Evolutionary conservation across 1,284 basidiomycete genomes (phyloP).

Genomic region (Ustilago lituana): DNA sequence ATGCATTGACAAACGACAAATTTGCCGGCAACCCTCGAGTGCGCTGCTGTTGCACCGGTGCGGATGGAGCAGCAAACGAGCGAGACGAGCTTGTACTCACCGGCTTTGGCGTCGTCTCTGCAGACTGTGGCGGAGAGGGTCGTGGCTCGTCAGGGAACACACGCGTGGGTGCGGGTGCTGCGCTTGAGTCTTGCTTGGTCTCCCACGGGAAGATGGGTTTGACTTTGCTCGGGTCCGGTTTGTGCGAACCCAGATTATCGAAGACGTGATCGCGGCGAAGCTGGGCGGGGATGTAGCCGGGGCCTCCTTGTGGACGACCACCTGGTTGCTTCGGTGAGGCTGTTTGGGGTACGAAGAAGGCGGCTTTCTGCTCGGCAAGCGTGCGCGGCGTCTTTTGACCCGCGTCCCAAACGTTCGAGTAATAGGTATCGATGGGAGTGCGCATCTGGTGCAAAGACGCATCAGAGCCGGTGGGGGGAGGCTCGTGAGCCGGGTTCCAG

Average conservation of each 20-base stretch:
- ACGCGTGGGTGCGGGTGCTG: slow-evolving; percentile 21
- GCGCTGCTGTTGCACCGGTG: slow-evolving; percentile 8
- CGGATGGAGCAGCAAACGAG: not conserved
- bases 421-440: slow-evolving; percentile 68
- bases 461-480: slow-evolving; percentile 68
- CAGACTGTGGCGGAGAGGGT: slow-evolving; percentile 12
- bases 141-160: slow-evolving; percentile 58
- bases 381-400: slow-evolving; percentile 34
- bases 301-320: slow-evolving; percentile 27
- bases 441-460: slow-evolving; percentile 69
- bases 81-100: slow-evolving; percentile 3
- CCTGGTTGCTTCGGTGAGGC: slow-evolving; percentile 6
- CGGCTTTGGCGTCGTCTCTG: slow-evolving; percentile 10
- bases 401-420: slow-evolving; percentile 71
- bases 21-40: slow-evolving; percentile 40
- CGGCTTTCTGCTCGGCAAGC: slow-evolving; percentile 43
- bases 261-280: slow-evolving; percentile 73
- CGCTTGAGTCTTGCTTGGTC: slow-evolving; percentile 70
- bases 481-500: slow-evolving; percentile 70
- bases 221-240: slow-evolving; percentile 78
- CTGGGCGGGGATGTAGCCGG: slow-evolving; percentile 71
- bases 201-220: slow-evolving; percentile 95
- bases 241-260: slow-evolving; percentile 68
- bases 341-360: slow-evolving; percentile 72
- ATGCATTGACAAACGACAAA: slow-evolving; percentile 52